A percentile compares a stretch with the other conserved stretches of the same genome.
phyloP scores from a whole-genome alignment of 2,329 filamentous ascomycete genomes.

The Clonostachys solani region DNA sequence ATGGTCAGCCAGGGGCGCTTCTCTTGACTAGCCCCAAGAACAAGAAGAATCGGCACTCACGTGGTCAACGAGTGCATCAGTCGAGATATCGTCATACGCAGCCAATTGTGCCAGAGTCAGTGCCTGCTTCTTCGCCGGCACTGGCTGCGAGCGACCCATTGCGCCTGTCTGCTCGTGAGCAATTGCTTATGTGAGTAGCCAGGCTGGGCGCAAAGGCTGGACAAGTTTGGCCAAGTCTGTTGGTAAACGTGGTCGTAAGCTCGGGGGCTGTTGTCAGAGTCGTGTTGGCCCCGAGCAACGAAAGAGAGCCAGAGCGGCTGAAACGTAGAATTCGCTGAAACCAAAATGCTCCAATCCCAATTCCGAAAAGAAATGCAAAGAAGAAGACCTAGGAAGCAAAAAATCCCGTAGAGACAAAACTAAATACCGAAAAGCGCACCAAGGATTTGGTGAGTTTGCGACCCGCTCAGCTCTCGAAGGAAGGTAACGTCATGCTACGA shows the following conservation, averaged over 20 bases:
- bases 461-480: background rate
- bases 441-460: no score
- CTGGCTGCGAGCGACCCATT: no score
- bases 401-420: slow-evolving; percentile 3
- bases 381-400: slow-evolving; percentile 4
- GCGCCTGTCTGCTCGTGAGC: no score
- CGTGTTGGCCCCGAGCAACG: no score
- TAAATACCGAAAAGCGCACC: background rate
- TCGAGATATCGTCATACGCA: slow-evolving; percentile 92
- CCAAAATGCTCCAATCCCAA: no score
- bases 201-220: slow-evolving; percentile 17
- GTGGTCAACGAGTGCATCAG: slow-evolving; percentile 91
- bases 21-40: no score
- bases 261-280: no score
- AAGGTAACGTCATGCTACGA: background rate
- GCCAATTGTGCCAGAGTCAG: slow-evolving; percentile 85
- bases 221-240: background rate
- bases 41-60: slow-evolving; percentile 50
- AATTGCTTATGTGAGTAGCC: no score
- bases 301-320: no score
- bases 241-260: background rate
- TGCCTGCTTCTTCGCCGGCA: slow-evolving; percentile 44
- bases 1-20: slow-evolving; percentile 6
- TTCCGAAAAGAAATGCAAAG: no score
- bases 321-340: no score